phyloP scores from a whole-genome alignment of 805 yeast genomes.

The Komagataella mondaviorum region DNA sequence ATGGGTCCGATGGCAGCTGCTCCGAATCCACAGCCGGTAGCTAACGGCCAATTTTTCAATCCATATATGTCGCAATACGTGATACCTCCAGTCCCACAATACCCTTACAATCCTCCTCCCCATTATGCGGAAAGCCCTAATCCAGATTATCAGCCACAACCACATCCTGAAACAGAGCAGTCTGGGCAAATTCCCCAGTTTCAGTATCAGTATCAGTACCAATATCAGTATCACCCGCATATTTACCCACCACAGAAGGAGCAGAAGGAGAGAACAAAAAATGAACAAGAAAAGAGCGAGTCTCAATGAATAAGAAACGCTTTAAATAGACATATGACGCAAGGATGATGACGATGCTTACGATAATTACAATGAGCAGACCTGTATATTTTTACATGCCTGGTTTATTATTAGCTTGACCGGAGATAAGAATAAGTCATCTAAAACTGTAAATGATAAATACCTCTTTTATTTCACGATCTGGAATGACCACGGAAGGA shows the following conservation, averaged over 20 bases:
- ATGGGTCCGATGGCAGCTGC: neutral
- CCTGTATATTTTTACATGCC: neutral
- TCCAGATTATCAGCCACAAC: neutral
- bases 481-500: conserved; percentile 76
- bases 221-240: neutral
- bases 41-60: neutral
- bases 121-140: neutral
- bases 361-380: neutral
- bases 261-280: neutral
- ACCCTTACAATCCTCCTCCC: neutral
- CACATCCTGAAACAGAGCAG: neutral
- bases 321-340: neutral
- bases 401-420: neutral
- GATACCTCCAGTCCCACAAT: neutral
- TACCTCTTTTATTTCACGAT: conserved; percentile 37
- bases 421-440: neutral
- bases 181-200: neutral
- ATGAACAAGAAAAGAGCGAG: neutral
- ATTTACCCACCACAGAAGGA: neutral
- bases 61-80: neutral
- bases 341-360: neutral
- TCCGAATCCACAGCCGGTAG: neutral
- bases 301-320: neutral
- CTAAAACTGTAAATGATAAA: neutral
- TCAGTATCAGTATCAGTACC: neutral